Percentiles rank a stretch among this genome's conserved stretches.
These are phyloP conservation scores for Clarireedia paspali DNA, from an alignment of 2,329 filamentous ascomycete species.

Conservation along the genomic window DNA sequence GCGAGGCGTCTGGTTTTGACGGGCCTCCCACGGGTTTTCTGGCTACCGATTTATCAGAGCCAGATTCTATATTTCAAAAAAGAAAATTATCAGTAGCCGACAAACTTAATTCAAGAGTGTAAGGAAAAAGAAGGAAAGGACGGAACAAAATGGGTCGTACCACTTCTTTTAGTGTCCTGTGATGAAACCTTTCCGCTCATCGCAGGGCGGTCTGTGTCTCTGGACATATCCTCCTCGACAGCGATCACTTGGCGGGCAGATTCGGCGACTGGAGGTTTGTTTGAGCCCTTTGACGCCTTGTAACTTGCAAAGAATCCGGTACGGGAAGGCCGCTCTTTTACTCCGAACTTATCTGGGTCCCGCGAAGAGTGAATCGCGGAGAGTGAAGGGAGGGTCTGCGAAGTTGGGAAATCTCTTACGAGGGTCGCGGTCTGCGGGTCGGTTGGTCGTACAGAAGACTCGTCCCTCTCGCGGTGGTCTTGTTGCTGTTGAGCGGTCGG, in stretches of 20 bases:
- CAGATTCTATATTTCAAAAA: conserved; percentile 17
- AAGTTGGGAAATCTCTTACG: conserved; percentile 14
- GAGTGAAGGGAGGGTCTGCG: conserved; percentile 19
- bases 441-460: conserved; percentile 17
- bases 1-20: conserved; percentile 23
- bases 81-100: conserved; percentile 5
- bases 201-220: conserved; percentile 25
- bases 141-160: conserved; percentile 24
- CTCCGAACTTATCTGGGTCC: conserved; percentile 10
- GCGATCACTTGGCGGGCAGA: conserved; percentile 23
- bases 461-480: conserved; percentile 8
- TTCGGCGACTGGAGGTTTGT: conserved; percentile 30
- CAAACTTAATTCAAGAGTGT: background rate
- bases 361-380: conserved; percentile 13
- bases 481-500: background rate
- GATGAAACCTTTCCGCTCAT: conserved; percentile 26
- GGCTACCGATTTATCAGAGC: conserved; percentile 17
- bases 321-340: conserved; percentile 20
- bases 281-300: conserved; percentile 38
- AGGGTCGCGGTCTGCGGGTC: conserved; percentile 11
- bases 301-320: conserved; percentile 40
- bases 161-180: conserved; percentile 24
- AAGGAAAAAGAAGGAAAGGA: conserved; percentile 7
- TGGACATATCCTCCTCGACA: conserved; percentile 29
- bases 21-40: conserved; percentile 25